Evolutionary conservation across 208 protist genomes (phyloP).

Genomic region (Trypanosomatidae sp.): DNA sequence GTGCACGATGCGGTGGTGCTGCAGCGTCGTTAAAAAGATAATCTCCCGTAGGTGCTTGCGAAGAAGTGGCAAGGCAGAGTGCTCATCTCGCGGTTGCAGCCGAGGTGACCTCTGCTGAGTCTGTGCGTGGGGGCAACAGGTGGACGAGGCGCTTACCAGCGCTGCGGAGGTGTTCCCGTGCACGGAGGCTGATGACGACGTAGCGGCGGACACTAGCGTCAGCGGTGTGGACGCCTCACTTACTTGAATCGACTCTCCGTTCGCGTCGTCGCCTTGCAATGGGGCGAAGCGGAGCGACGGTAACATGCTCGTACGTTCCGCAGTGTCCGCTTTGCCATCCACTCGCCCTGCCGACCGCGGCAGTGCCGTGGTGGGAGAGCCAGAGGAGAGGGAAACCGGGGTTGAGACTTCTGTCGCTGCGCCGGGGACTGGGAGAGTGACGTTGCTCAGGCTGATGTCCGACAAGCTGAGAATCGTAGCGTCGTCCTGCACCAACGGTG

Average conservation of each 20-base stretch:
- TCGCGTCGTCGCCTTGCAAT: background rate
- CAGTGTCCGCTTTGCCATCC: background rate
- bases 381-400: background rate
- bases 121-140: background rate
- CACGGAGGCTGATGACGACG: background rate
- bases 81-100: background rate
- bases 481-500: background rate
- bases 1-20: constrained; percentile 78
- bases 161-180: constrained; percentile 1
- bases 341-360: background rate
- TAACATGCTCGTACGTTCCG: background rate
- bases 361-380: background rate
- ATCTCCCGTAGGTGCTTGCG: constrained; percentile 71
- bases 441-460: constrained; percentile 6
- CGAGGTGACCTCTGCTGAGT: background rate
- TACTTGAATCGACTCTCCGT: constrained; percentile 9
- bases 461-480: background rate
- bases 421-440: background rate
- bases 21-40: constrained; percentile 66
- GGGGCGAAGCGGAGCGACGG: background rate
- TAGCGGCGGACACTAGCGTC: background rate
- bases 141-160: background rate
- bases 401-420: background rate
- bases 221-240: constrained; percentile 8
- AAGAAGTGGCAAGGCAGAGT: constrained; percentile 23